Conservation (phyloP, 441 rosid genomes). For the Aquilaria agallochum region DNA sequence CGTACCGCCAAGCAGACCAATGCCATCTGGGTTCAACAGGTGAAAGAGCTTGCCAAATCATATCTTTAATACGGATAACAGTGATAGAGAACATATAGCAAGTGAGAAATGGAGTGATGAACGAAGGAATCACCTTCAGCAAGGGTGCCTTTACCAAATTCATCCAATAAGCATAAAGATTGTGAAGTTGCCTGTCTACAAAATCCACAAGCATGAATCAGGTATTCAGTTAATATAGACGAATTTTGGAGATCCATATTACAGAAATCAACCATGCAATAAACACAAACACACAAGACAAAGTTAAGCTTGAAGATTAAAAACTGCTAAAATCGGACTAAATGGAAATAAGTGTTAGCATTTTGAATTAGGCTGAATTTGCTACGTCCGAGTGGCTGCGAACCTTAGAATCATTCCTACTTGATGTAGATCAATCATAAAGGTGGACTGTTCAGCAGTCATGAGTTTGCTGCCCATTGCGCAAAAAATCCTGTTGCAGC, state of each 20-base stretch:
- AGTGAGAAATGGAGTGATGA: not conserved
- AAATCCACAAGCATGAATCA: slow-evolving; percentile 20
- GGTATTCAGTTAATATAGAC: slow-evolving; percentile 4
- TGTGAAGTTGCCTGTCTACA: slow-evolving; percentile 89
- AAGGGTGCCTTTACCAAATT: slow-evolving; percentile 99
- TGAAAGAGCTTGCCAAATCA: slow-evolving; percentile 11
- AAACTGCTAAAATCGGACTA: not conserved
- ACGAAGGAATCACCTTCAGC: slow-evolving; percentile 67
- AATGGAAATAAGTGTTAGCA: not conserved
- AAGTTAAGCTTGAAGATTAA: no score
- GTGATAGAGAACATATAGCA: slow-evolving; percentile 1
- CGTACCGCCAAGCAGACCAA: slow-evolving; percentile 96
- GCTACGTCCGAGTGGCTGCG: not conserved
- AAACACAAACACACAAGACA: slow-evolving; percentile 12
- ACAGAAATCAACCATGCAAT: slow-evolving; percentile 2
- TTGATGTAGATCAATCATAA: slow-evolving; percentile 99
- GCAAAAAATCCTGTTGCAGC: slow-evolving; percentile 76
- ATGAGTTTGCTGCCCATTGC: slow-evolving; percentile 92
- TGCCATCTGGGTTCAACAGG: slow-evolving; percentile 62
- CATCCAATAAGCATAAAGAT: slow-evolving; percentile 91
- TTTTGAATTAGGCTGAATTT: no score
- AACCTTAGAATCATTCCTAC: slow-evolving; percentile 98
- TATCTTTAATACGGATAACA: not conserved
- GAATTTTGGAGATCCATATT: slow-evolving; percentile 3
- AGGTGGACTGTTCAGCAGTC: slow-evolving; percentile 93